phyloP scores from a whole-genome alignment of 257 asterid genomes.

The Solanum peruvianum region DNA sequence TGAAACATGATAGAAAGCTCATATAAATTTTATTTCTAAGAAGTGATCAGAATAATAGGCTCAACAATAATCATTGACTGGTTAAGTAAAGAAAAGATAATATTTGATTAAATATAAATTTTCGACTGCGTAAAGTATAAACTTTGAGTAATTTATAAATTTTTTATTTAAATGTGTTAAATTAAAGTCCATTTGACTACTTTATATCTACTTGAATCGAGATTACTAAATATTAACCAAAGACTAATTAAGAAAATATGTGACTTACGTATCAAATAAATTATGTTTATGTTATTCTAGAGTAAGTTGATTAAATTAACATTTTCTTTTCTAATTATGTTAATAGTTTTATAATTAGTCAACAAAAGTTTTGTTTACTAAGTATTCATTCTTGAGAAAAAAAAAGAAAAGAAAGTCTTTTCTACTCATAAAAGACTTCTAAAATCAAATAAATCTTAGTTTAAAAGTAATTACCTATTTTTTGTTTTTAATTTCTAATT shows the following conservation, averaged over 20 bases:
- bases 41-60: no score
- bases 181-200: background rate
- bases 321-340: background rate
- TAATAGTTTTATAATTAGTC: background rate
- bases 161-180: background rate
- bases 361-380: background rate
- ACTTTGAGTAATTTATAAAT: no score
- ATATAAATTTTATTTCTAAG: no score
- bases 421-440: background rate
- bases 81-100: no score
- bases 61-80: no score
- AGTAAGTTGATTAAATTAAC: background rate
- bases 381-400: background rate
- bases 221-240: background rate
- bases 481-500: background rate
- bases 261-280: background rate
- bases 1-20: no score
- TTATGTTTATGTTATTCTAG: background rate
- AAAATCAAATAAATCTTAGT: background rate
- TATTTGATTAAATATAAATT: no score
- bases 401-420: background rate
- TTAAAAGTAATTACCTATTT: background rate
- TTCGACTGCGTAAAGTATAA: no score
- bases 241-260: background rate
- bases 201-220: background rate